Evolutionary conservation across 768 basidiomycete genomes (phyloP), one percentile per base, ranked within the genome.

Genomic region (Polyporus arcularius): DNA sequence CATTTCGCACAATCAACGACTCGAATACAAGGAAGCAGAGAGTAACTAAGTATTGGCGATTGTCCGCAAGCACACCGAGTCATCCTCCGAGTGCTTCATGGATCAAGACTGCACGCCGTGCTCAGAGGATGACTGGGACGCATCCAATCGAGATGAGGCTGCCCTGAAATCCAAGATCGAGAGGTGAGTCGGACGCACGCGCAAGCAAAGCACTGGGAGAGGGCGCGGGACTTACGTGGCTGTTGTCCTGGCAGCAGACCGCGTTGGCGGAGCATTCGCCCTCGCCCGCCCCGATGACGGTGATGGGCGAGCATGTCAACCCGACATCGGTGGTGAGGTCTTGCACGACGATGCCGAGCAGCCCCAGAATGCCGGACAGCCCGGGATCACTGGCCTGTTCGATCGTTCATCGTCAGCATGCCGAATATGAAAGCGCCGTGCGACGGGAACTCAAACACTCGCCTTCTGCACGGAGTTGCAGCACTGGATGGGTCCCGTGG

Each of bases 181-280:
- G 0, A 55, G 53, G 7, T 7, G 14, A 28, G 21, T 15, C 26
- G 12, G 14, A 9, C n/a, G 8, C 4, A 26, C 4, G 4, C n/a
- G 4, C 26, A 9, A 4, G 5, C 9, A 54, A 12, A 26, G 38
- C 12, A 56, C 21, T 26, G 21, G 21, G 21, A 26, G 21, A 26
- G 1, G 21, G 21, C 21, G 21, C 21, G 21, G 21, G 21, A 26
- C 60, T 41, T 53, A 61, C 60, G 60, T 52, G 55, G 28, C 51
- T 57, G 52, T 57, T 57, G 50, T 57, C 55, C 21, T 46, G 10
- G 61, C 61, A 62, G 61, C 55, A 62, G 6, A 62, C 61, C 11
- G 61, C 14, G 10, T 53, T 16, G 35, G 61, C 55, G 45, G 16
- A n/a, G 61, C 61, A 57, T 3, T 49, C 31, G 51, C 61, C 50